Evolutionary conservation across 2,329 filamentous ascomycete genomes (phyloP).

Genomic region (Trichophyton schoenleinii): DNA sequence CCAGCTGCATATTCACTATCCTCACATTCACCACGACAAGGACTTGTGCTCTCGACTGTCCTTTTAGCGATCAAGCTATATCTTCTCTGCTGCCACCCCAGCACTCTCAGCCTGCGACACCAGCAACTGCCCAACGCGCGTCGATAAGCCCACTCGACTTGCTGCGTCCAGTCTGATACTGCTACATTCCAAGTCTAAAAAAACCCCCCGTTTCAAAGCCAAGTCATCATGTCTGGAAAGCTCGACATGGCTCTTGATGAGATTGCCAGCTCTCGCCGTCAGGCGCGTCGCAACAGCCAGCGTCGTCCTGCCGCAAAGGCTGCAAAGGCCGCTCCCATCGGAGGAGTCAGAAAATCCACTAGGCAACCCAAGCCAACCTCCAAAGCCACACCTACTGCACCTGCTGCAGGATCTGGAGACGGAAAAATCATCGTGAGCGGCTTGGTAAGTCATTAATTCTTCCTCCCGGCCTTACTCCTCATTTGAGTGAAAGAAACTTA

Average conservation of each 20-base stretch:
- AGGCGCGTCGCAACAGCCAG: conserved; percentile 38
- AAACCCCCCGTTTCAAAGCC: not conserved
- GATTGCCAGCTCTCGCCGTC: conserved; percentile 69
- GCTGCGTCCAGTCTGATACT: not conserved
- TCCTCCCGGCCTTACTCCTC: not conserved
- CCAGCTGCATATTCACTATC: conserved; percentile 10
- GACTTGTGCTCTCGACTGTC: not conserved
- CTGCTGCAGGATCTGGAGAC: conserved; percentile 51
- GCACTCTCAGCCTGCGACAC: not conserved
- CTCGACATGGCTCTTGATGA: conserved; percentile 95
- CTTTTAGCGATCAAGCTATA: not conserved
- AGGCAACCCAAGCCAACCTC: conserved; percentile 34
- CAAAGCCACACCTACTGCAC: conserved; percentile 51
- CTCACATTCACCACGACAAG: not conserved
- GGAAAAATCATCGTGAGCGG: conserved; percentile 99
- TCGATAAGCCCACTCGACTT: no score
- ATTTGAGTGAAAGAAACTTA: conserved; percentile 10
- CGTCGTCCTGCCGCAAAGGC: conserved; percentile 31
- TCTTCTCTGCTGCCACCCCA: not conserved
- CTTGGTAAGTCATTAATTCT: conserved; percentile 55
- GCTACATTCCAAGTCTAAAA: not conserved
- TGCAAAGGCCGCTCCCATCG: conserved; percentile 54
- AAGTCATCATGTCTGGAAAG: conserved; percentile 69
- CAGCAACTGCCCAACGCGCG: not conserved
- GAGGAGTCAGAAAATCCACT: conserved; percentile 71